A percentile compares a stretch with the other conserved stretches of the same genome.
phyloP scores from a whole-genome alignment of 176 grass and related monocot species.

The Alopecurus myosuroides region DNA sequence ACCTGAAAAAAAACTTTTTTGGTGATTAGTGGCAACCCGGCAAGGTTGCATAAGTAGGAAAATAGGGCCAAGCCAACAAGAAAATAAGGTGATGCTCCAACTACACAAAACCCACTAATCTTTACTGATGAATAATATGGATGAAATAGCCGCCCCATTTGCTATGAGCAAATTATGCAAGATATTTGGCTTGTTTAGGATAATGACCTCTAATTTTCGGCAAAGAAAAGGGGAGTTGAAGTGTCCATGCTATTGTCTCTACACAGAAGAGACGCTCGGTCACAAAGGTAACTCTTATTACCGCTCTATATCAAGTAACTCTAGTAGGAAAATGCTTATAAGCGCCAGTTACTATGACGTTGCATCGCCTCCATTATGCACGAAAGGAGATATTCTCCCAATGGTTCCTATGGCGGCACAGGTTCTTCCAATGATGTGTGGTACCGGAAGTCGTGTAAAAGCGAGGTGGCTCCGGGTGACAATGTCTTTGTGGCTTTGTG shows the following conservation, averaged over 20 bases:
- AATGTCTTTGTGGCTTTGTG: too few species aligned
- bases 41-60: background rate
- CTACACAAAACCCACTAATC: background rate
- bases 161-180: constrained; percentile 13
- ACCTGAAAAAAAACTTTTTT: background rate
- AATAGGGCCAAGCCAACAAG: background rate
- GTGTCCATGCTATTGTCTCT: background rate
- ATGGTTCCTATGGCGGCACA: too few species aligned
- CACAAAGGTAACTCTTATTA: background rate
- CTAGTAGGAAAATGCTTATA: too few species aligned
- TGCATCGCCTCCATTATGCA: too few species aligned
- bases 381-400: too few species aligned
- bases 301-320: background rate
- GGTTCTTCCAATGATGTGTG: too few species aligned
- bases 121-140: background rate
- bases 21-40: background rate
- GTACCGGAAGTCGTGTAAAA: too few species aligned
- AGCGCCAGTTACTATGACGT: too few species aligned
- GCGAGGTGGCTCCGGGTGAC: too few species aligned
- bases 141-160: background rate
- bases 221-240: background rate
- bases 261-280: background rate
- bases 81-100: background rate
- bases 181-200: background rate
- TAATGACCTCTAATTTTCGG: background rate